These are phyloP conservation scores for Ustilago curta DNA, from an alignment of 1,284 basidiomycete species.

Conservation along the genomic window DNA sequence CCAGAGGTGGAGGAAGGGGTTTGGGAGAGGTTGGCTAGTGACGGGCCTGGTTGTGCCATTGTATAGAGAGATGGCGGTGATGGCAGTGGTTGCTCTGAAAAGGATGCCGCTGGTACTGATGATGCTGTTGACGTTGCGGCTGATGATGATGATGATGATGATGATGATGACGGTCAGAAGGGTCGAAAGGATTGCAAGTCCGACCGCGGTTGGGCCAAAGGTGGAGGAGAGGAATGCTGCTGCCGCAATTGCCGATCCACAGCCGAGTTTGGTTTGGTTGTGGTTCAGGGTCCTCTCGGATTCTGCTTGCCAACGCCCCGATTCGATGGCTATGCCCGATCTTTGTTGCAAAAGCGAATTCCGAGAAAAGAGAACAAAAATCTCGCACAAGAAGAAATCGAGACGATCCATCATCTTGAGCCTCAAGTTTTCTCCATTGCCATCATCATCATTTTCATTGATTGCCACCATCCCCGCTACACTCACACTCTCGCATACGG, in stretches of 20 bases:
- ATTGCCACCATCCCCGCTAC: background rate
- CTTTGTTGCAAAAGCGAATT: conserved; percentile 2
- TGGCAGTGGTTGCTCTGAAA: too few relatives aligned
- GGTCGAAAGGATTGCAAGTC: background rate
- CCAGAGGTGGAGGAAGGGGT: conserved; percentile 38
- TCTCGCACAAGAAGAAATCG: conserved; percentile 7
- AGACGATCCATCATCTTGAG: background rate
- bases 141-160: conserved; percentile 4
- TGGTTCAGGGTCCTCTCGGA: conserved; percentile 12
- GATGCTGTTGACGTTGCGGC: background rate
- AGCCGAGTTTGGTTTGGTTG: background rate
- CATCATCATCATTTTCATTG: background rate
- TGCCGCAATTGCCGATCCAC: conserved; percentile 18
- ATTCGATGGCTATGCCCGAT: conserved; percentile 2
- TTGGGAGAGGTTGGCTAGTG: conserved; percentile 47
- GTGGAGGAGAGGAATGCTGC: conserved; percentile 15
- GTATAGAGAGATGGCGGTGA: background rate
- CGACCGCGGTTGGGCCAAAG: background rate
- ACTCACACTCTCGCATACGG: too few relatives aligned
- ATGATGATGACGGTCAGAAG: background rate
- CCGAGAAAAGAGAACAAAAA: conserved; percentile 18
- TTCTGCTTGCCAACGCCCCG: background rate
- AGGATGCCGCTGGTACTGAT: background rate
- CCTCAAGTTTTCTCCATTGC: too few relatives aligned
- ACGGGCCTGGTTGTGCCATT: conserved; percentile 30